Evolutionary conservation across 176 grass and related monocot species (phyloP), one percentile per base, ranked within the genome.

Genomic region (Oryza punctata): DNA sequence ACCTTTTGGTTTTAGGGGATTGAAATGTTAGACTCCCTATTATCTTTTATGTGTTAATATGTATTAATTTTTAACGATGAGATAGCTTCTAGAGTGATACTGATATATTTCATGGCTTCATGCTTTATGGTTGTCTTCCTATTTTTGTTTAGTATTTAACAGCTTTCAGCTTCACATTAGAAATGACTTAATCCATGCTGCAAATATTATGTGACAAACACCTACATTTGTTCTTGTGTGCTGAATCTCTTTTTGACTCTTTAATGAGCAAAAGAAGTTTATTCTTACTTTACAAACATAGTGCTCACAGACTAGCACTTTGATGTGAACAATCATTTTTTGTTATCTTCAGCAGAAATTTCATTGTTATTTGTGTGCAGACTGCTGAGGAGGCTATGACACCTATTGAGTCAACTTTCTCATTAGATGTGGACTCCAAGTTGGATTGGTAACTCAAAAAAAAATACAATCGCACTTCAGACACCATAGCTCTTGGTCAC

Each of bases 361-460:
- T 92, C 49, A 77, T 49, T 61, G 40, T 71, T 64, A 19, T 69
- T 16, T 83, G 35, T 90, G 24, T 86, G 79, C 93, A 99, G 97
- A 99, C 97, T 89, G 97, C 97, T 49, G 83, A 94, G 82, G 93
- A 91, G 29, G 97, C 97, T 87, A 99, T 99, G 93, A 99, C 97
- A 81, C 97, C 97, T 87, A 99, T 99, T 70, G 97, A 99, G 64
- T 99, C 97, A 79, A 99, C 97, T 78, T 99, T 99, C 76, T 99
- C 97, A 44, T 86, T 99, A 81, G 97, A 96, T 82, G 97, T 99
- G 76, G 92, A 99, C 86, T 99, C 97, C 76, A 99, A 99, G 70
- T 84, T 99, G 84, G 97, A 99, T 63, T 99, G 97, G 97, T 99
- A 83, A 54, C 49, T 54, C 19, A 7, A 92, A 41, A 92, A 41